phyloP scores from a whole-genome alignment of 805 yeast genomes.

The Pichia californica region DNA sequence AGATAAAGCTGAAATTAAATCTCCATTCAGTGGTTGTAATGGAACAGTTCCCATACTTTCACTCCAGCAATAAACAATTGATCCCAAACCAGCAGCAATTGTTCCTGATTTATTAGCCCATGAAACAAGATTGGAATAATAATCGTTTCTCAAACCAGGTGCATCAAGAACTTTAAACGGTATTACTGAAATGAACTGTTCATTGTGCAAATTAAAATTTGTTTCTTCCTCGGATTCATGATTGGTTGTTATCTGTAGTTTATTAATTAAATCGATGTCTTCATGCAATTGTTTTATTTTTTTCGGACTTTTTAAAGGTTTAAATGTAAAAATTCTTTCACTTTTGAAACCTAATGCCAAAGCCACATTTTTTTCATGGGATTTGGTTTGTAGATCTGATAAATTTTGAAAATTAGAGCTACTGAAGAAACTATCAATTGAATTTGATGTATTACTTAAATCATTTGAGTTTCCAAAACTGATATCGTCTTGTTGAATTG shows the following conservation, averaged over 20 bases:
- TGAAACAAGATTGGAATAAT: constrained; percentile 65
- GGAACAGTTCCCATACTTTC: constrained; percentile 41
- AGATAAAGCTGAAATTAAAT: constrained; percentile 49
- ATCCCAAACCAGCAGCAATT: constrained; percentile 62
- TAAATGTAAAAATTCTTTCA: constrained; percentile 36
- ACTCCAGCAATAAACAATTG: constrained; percentile 58
- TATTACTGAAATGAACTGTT: constrained; percentile 24
- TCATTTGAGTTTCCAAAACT: too few relatives aligned
- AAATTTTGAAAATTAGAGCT: neutral
- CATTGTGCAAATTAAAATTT: neutral
- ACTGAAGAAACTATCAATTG: too few relatives aligned
- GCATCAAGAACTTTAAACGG: constrained; percentile 58
- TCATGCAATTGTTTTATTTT: constrained; percentile 3
- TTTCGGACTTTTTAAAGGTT: constrained; percentile 17
- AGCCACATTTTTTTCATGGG: constrained; percentile 38
- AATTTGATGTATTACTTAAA: too few relatives aligned
- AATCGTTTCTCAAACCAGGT: constrained; percentile 68
- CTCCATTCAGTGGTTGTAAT: constrained; percentile 35
- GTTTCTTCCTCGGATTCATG: neutral
- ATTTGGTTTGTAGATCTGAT: neutral
- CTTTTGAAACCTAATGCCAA: constrained; percentile 43
- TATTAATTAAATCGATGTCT: constrained; percentile 3
- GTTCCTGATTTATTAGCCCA: constrained; percentile 53
- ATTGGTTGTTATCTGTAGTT: neutral
- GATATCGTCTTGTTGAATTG: neutral